These are phyloP conservation scores for Scedosporium dehoogii DNA, from an alignment of 2,329 filamentous ascomycete species.

Conservation along the genomic window DNA sequence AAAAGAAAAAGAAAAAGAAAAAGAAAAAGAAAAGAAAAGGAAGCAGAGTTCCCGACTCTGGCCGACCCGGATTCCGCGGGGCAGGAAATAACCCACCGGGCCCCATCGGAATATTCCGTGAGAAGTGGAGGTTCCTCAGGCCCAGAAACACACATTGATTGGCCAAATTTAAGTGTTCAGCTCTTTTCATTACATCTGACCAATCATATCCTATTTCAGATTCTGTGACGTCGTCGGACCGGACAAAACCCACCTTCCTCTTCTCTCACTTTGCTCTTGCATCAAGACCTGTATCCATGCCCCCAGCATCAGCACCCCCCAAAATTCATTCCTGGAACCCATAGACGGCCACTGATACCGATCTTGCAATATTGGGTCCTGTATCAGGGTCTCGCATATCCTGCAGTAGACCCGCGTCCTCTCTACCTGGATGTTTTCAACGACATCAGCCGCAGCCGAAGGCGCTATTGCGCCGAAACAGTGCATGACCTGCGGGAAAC, in stretches of 20 bases:
- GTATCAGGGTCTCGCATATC: neutral
- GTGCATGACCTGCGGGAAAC: constrained; percentile 1
- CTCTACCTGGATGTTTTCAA: neutral
- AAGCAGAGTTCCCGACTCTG: too few relatives aligned
- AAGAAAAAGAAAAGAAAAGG: too few relatives aligned
- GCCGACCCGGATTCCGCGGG: too few relatives aligned
- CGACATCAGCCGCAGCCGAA: neutral
- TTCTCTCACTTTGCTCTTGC: neutral
- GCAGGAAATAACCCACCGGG: constrained; percentile 1
- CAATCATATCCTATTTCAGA: neutral
- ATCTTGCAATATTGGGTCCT: neutral
- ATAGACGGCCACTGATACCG: too few relatives aligned
- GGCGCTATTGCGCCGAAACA: neutral
- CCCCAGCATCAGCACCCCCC: neutral
- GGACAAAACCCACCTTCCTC: constrained; percentile 5
- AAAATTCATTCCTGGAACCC: too few relatives aligned
- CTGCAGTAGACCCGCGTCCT: neutral
- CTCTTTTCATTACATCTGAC: neutral
- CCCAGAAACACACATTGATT: neutral
- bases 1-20: too few relatives aligned
- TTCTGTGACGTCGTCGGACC: neutral
- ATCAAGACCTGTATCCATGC: neutral
- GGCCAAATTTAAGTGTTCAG: neutral
- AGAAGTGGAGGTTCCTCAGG: neutral
- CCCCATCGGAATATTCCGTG: constrained; percentile 3